Evolutionary conservation across 192 early-diverging fungal species (phyloP), one percentile per base, ranked within the genome.

Genomic region (Podila epigama): DNA sequence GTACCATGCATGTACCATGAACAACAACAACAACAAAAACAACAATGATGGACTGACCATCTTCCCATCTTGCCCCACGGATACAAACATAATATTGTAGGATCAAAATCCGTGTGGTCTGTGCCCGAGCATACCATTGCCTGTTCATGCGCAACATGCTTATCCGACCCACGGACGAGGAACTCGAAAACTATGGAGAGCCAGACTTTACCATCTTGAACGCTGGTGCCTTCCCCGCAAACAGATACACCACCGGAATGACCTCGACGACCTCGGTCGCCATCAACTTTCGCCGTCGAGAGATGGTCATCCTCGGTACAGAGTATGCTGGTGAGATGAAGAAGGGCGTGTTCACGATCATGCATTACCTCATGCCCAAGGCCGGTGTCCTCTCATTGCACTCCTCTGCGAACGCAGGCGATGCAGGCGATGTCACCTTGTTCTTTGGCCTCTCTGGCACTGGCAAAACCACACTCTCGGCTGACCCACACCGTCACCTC

Each of bases 321-420:
- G 92, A 97, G 82, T 98, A 98, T 72, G 96, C 96, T 60, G 96
- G 96, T 66, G 96, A 98, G 83, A 98, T 98, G 96, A 98, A 98
- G 88, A 98, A 98, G 91, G 96, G 96, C 75, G 81, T 89, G 64
- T 95, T 97, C 84, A 97, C 95, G 32, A 93, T 98, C 53, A 97
- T 98, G 96, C 95, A 98, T 83, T 97, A 98, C 88, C 82, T 93
- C 66, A 97, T 97, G 95, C 96, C 96, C 71, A 96, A 96, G 89
- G 84, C 85, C 41, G 91, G 91, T 25, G 93, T 95, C 25, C 81
- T 95, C 16, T 95, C 93, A 34, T 85, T 95, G 61, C 93, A 95
- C 87, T 96, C 96, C 22, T 94, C 93, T 57, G 95, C 95, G 68
- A 98, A 98, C 78, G 93, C 95, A 81, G 93, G 94, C 58, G 85